Evolutionary conservation across 495 filamentous ascomycete species (phyloP), one percentile per base, ranked within the genome.

Genomic region (Thermothielavioides terrestris): DNA sequence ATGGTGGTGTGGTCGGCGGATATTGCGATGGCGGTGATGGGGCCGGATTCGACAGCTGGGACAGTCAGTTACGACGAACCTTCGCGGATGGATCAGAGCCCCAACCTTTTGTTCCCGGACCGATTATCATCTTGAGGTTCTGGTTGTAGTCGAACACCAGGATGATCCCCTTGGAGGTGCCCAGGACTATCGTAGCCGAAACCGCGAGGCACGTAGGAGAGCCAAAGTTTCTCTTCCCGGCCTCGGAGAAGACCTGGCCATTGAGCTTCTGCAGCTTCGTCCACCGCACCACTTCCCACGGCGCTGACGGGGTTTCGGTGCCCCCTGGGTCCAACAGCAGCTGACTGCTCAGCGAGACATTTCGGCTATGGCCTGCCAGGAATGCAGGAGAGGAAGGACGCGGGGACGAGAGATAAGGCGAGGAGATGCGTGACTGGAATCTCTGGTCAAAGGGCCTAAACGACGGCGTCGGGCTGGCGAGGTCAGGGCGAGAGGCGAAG

Each of bases 271-370:
- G 86, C 50, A 99, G 64, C 62, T 87, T 95, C 0, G 89, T 96
- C 92, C 92, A 99, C 64, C 88, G 74, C 43, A 99, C 83, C 49
- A 96, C 88, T 63, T 97, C 92, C 92, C 92, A 99, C 18, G 91
- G 92, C 8, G 85, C 79, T 57, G 78, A 75, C 66, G 77, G 74
- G 4, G 77, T 78, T 35, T 89, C 87, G 15, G 71, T 67, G 44
- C 84, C 86, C 63, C 77, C 62, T 54, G 71, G 34, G 61, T 82
- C 72, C 17, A 73, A 55, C 49, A 81, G 6, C 32, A 81, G 73
- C 49, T 77, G 71, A 60, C 82, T 81, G 51, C 68, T 68, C 46
- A 82, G 54, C 22, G 87, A 98, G 7, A 83, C 80, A 44, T 86
- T 82, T 38, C 92, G 82, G 20, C 88, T 91, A 55, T 91, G 84